Conservation (phyloP, 169 alveolate species). For the Toxoplasma gondii region DNA sequence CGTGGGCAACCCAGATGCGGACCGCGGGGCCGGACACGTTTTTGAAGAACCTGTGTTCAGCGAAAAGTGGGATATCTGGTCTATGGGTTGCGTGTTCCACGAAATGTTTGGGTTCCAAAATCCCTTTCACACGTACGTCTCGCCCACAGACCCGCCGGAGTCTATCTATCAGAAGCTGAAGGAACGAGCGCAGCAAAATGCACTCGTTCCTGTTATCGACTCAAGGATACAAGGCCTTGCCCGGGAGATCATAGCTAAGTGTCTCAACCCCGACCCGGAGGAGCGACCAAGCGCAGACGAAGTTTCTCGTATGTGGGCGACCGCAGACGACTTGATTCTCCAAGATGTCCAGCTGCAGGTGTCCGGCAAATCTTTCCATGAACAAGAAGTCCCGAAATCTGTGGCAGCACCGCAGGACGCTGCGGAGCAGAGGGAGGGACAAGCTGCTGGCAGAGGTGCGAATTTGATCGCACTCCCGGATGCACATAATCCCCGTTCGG, state of each 20-base stretch:
- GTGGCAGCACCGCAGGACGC: neutral
- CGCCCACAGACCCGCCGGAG: slow-evolving; percentile 54
- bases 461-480: too few relatives aligned
- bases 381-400: too few relatives aligned
- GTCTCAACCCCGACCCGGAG: slow-evolving; percentile 79
- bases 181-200: slow-evolving; percentile 65
- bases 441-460: neutral
- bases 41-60: slow-evolving; percentile 72
- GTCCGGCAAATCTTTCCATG: too few relatives aligned
- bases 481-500: too few relatives aligned
- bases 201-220: slow-evolving; percentile 62
- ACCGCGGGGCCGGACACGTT: slow-evolving; percentile 75
- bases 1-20: slow-evolving; percentile 65
- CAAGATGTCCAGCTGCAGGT: slow-evolving; percentile 49
- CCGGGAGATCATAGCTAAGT: slow-evolving; percentile 78
- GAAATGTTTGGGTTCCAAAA: slow-evolving; percentile 79
- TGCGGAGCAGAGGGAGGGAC: neutral
- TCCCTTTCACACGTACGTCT: slow-evolving; percentile 62
- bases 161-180: slow-evolving; percentile 54
- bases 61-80: slow-evolving; percentile 85
- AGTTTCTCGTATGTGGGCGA: slow-evolving; percentile 74
- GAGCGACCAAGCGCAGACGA: slow-evolving; percentile 84
- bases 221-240: slow-evolving; percentile 72
- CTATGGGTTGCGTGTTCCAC: slow-evolving; percentile 81
- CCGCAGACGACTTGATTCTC: slow-evolving; percentile 76